Base-by-base conservation (phyloP, 2,329 filamentous ascomycete species). In the Trichophyton schoenleinii region DNA sequence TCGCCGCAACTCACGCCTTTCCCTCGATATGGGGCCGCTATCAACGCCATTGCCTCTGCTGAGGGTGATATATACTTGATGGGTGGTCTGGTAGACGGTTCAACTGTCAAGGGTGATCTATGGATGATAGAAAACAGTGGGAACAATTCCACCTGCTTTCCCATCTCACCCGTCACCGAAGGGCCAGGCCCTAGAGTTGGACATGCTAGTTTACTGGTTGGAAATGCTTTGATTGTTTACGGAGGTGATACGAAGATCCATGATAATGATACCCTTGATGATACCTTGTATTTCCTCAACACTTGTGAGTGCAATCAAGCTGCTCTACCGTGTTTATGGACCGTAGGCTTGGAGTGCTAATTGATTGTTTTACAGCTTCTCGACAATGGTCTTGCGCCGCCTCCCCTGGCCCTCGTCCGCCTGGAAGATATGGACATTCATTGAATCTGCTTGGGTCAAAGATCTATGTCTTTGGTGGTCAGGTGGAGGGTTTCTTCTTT, bases 161-260 rank as follows among this genome's bases (percentile, higher is more conserved):
- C 91, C 25, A 84, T 99, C 61, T 84, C 88, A 9, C 96, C 94
- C 0, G 94, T 91, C 0, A 88, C 91, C 20, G 94, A 99, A 74
- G 94, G 94, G 0, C 95, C 94, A 1, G 91, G 94, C 3, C 94
- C 95, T 1, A 84, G 94, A 77, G 94, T 99, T 59, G 94, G 94
- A 2, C 94, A 99, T 76, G 83, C 92, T 20, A 95, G 91, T 78
- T 79, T 99, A 69, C 81, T 99, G 15, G 94, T 99, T 60, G 95
- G 95, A 62, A 99, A 99, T 74, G 94, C 94, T 0, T 99, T 97
- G 73, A 99, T 99, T 67, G 94, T 99, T 11, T 99, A 97, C 71
- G 95, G 94, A 58, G 94, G 94, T 71, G 95, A 99, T 73, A 99
- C 94, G 59, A 99, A 99, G 75, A 87, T 96, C 71, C 91, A 96